Evolutionary conservation across 176 grass and related monocot genomes (phyloP), one percentile per base, ranked within the genome.

Genomic region (Eremochloa ophiuroides): DNA sequence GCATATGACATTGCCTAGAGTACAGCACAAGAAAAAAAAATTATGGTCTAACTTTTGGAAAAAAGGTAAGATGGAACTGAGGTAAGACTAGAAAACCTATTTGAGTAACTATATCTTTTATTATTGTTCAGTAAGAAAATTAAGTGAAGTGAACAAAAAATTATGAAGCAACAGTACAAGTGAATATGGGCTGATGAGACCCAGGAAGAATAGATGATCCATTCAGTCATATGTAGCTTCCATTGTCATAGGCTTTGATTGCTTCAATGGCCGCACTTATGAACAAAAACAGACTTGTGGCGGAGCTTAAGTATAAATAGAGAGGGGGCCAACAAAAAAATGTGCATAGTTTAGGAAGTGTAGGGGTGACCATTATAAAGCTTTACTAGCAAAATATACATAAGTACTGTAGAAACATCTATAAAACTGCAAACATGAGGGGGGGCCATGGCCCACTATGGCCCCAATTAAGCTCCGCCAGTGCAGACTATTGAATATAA

Each of bases 1-100:
- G 95, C 92, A 34, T 94, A 94, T 64, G 95, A 98, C 95, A 98
- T 98, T 27, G 88, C 83, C 95, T 98, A 76, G 29, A 89, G 53
- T 48, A 43, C 7, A 80, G 59, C 50, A 59, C 38, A 80, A 42
- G 12, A 43, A 35, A 69, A 43, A 43, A 68, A 55, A 65, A 41
- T 69, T 69, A 81, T 66, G 55, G 17, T 80, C 10, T 53, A 40
- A 53, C 73, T 65, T 73, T 13, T 43, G 40, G 8, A 71, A 5
- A 35, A 35, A 37, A 64, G 3, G 9, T 62, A 63, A 10, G 79
- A 8, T 43, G 25, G 42, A 23, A 23, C 38, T n/a, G 75, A 85
- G 22, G 51, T 20, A 14, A 22, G 34, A 80, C 12, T 34, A 9
- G 2, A 75, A 83, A 41, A 78, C 22, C 1, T 62, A 63, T 69